Evolutionary conservation across 345 rosid species (phyloP), one percentile per base, ranked within the genome.

Genomic region (Boechera retrofracta): DNA sequence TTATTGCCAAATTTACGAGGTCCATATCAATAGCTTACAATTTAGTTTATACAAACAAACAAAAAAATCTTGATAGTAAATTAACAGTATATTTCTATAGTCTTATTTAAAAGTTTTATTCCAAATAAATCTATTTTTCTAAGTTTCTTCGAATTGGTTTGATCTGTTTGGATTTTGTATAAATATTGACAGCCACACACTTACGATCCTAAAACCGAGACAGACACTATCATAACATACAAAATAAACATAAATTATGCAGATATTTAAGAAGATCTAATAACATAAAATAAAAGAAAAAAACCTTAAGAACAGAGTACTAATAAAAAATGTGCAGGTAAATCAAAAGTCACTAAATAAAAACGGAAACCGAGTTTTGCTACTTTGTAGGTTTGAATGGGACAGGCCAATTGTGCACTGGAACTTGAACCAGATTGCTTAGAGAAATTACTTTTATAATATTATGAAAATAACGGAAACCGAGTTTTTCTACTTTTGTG

Each of bases 391-490:
- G 55, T 76, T 31, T 51, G 64, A 76, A 69, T 69, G 38, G 2
- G 79, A 76, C 74, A 76, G 51, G 39, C 74, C 74, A 76, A 32
- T 64, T 75, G 56, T 62, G 64, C 75, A 53, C 75, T 77, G 80
- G 75, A 77, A 77, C 80, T 77, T 77, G 80, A 77, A 69, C 80
- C 80, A 69, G 10, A 42, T 67, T 28, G 68, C 49, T 76, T 42
- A 45, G 12, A 61, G 56, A 76, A 31, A 51, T 32, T 67, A 35
- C 7, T 24, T 76, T 42, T 26, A 7, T 5, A 45, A 35, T 74
- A 47, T 10, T 26, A 54, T 33, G 4, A 54, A 61, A 56, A 53
- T 52, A 52, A 63, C 80, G 71, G 58, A 69, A 69, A 69, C 10
- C 80, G 71, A 77, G 75, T 70, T 69, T 77, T 69, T 51, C 75